Evolutionary conservation across 2,329 filamentous ascomycete species (phyloP).

Genomic region (Fusarium irregulare): DNA sequence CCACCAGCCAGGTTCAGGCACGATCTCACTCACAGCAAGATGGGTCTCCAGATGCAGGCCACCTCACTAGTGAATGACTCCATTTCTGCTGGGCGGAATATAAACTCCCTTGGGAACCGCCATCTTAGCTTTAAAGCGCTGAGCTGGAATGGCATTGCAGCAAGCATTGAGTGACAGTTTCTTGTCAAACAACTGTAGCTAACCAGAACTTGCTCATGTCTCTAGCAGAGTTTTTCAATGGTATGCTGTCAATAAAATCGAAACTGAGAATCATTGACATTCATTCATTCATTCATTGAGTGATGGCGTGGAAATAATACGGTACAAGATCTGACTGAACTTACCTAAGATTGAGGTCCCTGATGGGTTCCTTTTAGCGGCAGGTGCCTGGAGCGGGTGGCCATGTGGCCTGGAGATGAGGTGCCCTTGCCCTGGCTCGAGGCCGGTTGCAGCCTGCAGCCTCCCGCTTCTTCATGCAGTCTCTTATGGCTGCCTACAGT

Average conservation of each 20-base stretch:
- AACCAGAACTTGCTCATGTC: not conserved
- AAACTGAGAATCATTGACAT: not conserved
- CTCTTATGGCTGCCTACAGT: constrained; percentile 24
- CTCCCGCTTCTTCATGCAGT: constrained; percentile 20
- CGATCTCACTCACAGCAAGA: constrained; percentile 11
- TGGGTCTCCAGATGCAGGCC: constrained; percentile 15
- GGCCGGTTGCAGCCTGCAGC: constrained; percentile 38
- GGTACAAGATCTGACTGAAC: not conserved
- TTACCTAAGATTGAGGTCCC: not conserved
- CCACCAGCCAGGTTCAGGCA: constrained; percentile 27
- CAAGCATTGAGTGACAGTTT: not conserved
- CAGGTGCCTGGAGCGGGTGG: constrained; percentile 30
- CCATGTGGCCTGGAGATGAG: constrained; percentile 29
- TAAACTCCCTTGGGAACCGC: not conserved
- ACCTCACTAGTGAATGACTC: not conserved
- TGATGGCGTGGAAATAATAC: not conserved
- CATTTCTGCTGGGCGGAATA: constrained; percentile 1
- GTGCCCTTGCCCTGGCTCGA: constrained; percentile 23
- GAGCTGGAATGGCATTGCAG: not conserved
- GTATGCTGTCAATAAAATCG: constrained; percentile 3
- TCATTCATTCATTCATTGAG: not conserved
- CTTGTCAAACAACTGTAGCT: not conserved
- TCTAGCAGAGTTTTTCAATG: constrained; percentile 4
- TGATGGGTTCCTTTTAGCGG: constrained; percentile 9
- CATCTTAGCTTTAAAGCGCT: not conserved